These are phyloP conservation scores for Geotrichum ghanense DNA, from an alignment of 805 yeast species.

Conservation along the genomic window DNA sequence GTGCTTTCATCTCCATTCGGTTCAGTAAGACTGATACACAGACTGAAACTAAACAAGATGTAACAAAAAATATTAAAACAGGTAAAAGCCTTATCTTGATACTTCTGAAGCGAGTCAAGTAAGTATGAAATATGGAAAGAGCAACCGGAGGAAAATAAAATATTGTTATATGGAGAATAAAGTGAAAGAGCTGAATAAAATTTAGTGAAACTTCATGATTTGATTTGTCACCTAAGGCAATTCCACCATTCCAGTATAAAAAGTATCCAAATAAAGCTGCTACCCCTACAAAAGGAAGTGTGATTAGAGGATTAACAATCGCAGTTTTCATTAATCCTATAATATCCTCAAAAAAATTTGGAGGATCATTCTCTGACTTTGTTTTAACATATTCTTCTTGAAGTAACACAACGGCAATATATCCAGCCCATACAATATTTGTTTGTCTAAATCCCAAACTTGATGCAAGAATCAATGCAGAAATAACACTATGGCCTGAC, in stretches of 20 bases:
- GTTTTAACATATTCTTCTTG: not conserved
- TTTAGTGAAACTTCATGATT: conserved; percentile 70
- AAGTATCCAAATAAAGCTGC: conserved; percentile 45
- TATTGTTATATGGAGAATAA: conserved; percentile 47
- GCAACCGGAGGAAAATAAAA: conserved; percentile 68
- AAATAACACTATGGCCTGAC: conserved; percentile 10
- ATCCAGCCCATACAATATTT: conserved; percentile 75
- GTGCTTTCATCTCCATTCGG: conserved; percentile 45
- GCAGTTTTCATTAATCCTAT: conserved; percentile 3
- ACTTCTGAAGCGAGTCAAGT: not conserved
- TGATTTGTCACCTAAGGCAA: conserved; percentile 83
- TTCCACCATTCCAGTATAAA: conserved; percentile 60
- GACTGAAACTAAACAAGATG: not conserved
- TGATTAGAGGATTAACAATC: conserved; percentile 5
- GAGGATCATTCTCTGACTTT: conserved; percentile 1
- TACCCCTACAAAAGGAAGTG: conserved; percentile 30
- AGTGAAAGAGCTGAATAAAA: conserved; percentile 72
- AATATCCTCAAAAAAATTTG: conserved; percentile 25
- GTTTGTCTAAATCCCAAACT: conserved; percentile 83
- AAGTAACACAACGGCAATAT: conserved; percentile 42
- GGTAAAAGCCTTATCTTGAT: conserved; percentile 3
- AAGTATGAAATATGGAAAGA: conserved; percentile 25
- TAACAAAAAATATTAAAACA: not conserved
- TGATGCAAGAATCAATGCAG: conserved; percentile 29
- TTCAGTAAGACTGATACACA: conserved; percentile 11